A percentile compares a stretch with the other conserved stretches of the same genome.
phyloP scores from a whole-genome alignment of 2,329 filamentous ascomycete species.

The Talaromyces sp. region DNA sequence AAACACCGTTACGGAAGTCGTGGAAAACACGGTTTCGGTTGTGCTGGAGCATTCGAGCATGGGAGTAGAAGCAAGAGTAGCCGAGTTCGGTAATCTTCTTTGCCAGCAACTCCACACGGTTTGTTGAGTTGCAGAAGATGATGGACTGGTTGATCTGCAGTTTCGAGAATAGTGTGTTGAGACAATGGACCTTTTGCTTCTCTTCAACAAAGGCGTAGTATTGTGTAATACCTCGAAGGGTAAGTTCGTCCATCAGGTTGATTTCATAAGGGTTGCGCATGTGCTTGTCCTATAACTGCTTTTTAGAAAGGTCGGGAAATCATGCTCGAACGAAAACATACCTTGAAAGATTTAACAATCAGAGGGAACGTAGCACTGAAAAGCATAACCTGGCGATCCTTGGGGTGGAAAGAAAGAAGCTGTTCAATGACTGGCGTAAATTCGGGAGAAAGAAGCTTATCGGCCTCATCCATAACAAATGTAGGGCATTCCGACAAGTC shows the following conservation, averaged over 20 bases:
- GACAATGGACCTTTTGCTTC: conserved; percentile 97
- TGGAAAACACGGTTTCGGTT: conserved; percentile 98
- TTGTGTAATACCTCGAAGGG: conserved; percentile 94
- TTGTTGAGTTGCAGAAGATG: conserved; percentile 99
- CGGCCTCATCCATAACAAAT: conserved; percentile 99
- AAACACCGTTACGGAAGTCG: conserved; percentile 96
- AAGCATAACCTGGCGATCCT: conserved; percentile 97
- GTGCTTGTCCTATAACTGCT: conserved; percentile 70
- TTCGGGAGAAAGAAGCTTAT: conserved; percentile 93
- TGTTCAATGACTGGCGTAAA: conserved; percentile 98
- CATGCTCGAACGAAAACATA: conserved; percentile 18
- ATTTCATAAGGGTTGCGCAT: conserved; percentile 97
- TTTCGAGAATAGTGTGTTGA: conserved; percentile 98
- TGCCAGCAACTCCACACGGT: conserved; percentile 91
- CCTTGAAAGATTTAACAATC: conserved; percentile 91
- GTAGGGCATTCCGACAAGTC: conserved; percentile 94
- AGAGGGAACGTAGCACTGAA: conserved; percentile 97
- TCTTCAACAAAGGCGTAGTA: conserved; percentile 99
- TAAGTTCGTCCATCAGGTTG: conserved; percentile 99
- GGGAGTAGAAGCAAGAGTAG: conserved; percentile 99
- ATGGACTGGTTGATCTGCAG: conserved; percentile 99
- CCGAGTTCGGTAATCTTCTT: conserved; percentile 99
- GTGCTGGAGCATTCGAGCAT: conserved; percentile 95
- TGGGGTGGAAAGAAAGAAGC: conserved; percentile 88
- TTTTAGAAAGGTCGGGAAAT: not conserved